A percentile compares a stretch with the other conserved stretches of the same genome.
These are phyloP conservation scores for Jackrogersella multiformis DNA, from an alignment of 495 filamentous ascomycete species.

Conservation along the genomic window DNA sequence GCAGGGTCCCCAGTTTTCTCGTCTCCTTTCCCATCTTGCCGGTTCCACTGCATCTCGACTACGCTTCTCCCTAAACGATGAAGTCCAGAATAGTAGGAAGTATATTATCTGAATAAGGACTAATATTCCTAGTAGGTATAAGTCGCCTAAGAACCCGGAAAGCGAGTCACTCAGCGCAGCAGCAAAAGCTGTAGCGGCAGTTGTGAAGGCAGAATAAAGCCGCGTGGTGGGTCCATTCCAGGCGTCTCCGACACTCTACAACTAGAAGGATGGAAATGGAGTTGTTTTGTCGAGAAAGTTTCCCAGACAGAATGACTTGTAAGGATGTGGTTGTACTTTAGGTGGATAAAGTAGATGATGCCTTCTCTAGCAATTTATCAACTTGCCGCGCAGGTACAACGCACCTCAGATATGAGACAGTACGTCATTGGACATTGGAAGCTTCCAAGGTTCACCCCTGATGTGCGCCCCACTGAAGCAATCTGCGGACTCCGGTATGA, in stretches of 20 bases:
- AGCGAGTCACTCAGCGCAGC: constrained; percentile 30
- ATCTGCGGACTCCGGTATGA: neutral
- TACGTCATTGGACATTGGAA: constrained; percentile 28
- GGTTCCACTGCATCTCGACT: constrained; percentile 21
- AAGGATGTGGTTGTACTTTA: too few relatives aligned
- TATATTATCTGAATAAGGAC: constrained; percentile 4
- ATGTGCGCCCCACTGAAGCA: constrained; percentile 11
- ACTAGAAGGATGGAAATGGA: neutral
- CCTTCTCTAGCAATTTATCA: neutral
- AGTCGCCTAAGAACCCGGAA: constrained; percentile 8
- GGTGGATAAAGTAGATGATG: constrained; percentile 1
- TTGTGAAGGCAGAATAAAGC: constrained; percentile 6
- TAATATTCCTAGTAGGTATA: constrained; percentile 7
- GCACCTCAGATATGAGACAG: constrained; percentile 3
- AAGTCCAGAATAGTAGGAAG: too few relatives aligned
- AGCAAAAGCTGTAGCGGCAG: constrained; percentile 2
- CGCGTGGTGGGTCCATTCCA: constrained; percentile 27
- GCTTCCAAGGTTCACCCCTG: constrained; percentile 7
- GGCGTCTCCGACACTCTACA: neutral
- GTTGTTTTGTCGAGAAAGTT: neutral
- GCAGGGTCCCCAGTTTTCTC: constrained; percentile 24
- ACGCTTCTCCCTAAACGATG: neutral
- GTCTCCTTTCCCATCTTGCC: constrained; percentile 13
- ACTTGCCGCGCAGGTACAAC: constrained; percentile 27
- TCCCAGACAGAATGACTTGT: too few relatives aligned